Evolutionary conservation across 805 yeast genomes (phyloP).

Genomic region (Kodamaea kaohsiungensis): DNA sequence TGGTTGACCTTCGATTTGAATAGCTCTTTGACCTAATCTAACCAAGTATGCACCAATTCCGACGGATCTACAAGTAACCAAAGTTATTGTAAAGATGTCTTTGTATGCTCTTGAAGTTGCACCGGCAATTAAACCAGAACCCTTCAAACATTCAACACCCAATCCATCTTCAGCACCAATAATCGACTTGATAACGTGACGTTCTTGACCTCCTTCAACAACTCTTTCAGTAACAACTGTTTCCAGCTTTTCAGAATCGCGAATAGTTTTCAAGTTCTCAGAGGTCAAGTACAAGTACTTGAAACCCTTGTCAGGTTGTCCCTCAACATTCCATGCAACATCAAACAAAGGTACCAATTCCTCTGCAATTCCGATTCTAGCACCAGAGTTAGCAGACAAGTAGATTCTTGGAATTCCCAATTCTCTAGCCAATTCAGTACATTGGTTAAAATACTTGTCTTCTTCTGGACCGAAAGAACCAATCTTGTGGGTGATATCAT

Average conservation of each 20-base stretch:
- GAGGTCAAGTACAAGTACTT: constrained; percentile 79
- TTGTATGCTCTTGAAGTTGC: constrained; percentile 97
- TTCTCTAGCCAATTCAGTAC: constrained; percentile 87
- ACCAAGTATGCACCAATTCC: constrained; percentile 99
- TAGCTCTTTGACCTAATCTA: constrained; percentile 97
- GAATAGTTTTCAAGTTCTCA: constrained; percentile 59
- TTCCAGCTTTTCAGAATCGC: constrained; percentile 58
- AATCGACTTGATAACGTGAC: constrained; percentile 79
- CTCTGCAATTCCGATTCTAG: constrained; percentile 97
- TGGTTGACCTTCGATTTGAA: constrained; percentile 98
- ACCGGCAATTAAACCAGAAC: constrained; percentile 98
- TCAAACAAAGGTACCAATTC: constrained; percentile 86
- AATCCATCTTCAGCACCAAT: constrained; percentile 95
- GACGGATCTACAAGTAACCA: constrained; percentile 99
- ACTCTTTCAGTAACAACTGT: constrained; percentile 72
- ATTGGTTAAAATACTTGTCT: constrained; percentile 87
- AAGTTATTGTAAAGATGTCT: constrained; percentile 95
- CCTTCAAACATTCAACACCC: constrained; percentile 98
- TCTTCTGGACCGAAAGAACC: constrained; percentile 99
- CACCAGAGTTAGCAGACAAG: constrained; percentile 98
- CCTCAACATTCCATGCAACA: constrained; percentile 88
- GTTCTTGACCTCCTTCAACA: constrained; percentile 83
- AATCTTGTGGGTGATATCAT: constrained; percentile 95
- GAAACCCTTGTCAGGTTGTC: constrained; percentile 82
- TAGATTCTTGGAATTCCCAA: constrained; percentile 94